These are phyloP conservation scores for Globisporangium cederbergense DNA, from an alignment of 352 stramenopile genomes.

Conservation along the genomic window DNA sequence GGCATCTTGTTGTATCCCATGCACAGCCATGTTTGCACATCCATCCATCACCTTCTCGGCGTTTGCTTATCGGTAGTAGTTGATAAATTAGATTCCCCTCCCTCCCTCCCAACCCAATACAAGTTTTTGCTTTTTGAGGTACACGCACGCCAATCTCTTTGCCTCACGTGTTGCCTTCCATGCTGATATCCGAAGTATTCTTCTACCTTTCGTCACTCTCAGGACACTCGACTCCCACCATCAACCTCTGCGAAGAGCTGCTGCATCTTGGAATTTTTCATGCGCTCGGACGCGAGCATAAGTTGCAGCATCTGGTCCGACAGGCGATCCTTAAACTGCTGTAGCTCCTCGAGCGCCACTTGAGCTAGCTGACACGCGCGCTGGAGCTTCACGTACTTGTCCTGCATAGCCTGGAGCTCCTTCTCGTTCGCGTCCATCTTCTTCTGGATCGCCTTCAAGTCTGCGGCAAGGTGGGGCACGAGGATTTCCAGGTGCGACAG, in stretches of 20 bases:
- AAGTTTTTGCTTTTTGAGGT: constrained; percentile 24
- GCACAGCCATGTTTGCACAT: constrained; percentile 6
- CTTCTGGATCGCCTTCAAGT: constrained; percentile 45
- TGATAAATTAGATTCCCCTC: constrained; percentile 35
- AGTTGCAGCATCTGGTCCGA: constrained; percentile 78
- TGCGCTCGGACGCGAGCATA: constrained; percentile 53
- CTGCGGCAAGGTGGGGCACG: constrained; percentile 46
- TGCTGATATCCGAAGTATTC: neutral
- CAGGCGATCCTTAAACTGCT: constrained; percentile 72
- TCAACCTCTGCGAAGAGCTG: constrained; percentile 72
- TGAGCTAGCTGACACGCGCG: constrained; percentile 51
- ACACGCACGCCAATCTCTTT: constrained; percentile 1
- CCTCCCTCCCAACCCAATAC: constrained; percentile 7
- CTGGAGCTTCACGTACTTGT: constrained; percentile 35
- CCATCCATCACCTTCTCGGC: neutral
- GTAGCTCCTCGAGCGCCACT: constrained; percentile 64
- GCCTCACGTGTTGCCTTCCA: neutral
- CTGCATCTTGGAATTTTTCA: constrained; percentile 76
- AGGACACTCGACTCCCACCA: neutral
- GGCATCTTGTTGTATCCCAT: constrained; percentile 6
- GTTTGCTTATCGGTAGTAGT: constrained; percentile 21
- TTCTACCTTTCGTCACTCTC: neutral
- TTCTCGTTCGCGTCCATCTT: constrained; percentile 44
- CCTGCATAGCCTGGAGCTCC: constrained; percentile 32
- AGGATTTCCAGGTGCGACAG: constrained; percentile 63